phyloP scores from a whole-genome alignment of 495 filamentous ascomycete genomes.

The Pseudevernia furfuracea region DNA sequence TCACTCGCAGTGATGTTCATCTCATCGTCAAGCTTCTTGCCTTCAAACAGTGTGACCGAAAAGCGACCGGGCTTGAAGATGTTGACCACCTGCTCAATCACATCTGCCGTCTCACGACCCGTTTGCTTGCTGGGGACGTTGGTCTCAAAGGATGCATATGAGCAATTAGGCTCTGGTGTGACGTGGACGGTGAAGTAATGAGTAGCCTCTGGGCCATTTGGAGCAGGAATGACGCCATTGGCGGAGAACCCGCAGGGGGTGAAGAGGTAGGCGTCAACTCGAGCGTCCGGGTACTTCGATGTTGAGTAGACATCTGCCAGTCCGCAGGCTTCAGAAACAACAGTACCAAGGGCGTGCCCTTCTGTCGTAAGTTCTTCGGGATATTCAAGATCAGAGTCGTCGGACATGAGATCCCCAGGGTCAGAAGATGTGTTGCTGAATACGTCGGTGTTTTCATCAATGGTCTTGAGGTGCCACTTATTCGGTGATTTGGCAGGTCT shows the following conservation, averaged over 20 bases:
- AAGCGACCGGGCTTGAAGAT: constrained; percentile 97
- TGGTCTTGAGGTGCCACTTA: constrained; percentile 34
- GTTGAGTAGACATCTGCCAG: constrained; percentile 84
- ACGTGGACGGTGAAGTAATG: constrained; percentile 99
- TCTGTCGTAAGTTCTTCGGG: constrained; percentile 78
- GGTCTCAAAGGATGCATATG: constrained; percentile 98
- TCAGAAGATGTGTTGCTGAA: constrained; percentile 70
- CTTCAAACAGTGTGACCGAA: constrained; percentile 94
- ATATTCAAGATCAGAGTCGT: constrained; percentile 44
- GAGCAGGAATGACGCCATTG: constrained; percentile 89
- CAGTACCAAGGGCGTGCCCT: constrained; percentile 86
- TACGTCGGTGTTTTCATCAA: constrained; percentile 62
- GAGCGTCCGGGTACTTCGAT: constrained; percentile 81
- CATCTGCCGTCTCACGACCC: constrained; percentile 79
- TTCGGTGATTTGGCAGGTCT: neutral
- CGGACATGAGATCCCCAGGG: constrained; percentile 49
- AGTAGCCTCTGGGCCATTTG: constrained; percentile 52
- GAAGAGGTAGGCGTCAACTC: constrained; percentile 94
- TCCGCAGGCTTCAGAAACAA: constrained; percentile 86
- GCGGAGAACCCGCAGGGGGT: constrained; percentile 96
- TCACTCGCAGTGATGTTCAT: constrained; percentile 33
- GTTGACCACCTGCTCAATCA: constrained; percentile 85
- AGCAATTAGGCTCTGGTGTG: constrained; percentile 94
- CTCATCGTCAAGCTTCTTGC: constrained; percentile 52
- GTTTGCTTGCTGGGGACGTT: constrained; percentile 89